Base-by-base conservation (phyloP, 1,284 basidiomycete genomes). In the Ustilago xerochloae region DNA sequence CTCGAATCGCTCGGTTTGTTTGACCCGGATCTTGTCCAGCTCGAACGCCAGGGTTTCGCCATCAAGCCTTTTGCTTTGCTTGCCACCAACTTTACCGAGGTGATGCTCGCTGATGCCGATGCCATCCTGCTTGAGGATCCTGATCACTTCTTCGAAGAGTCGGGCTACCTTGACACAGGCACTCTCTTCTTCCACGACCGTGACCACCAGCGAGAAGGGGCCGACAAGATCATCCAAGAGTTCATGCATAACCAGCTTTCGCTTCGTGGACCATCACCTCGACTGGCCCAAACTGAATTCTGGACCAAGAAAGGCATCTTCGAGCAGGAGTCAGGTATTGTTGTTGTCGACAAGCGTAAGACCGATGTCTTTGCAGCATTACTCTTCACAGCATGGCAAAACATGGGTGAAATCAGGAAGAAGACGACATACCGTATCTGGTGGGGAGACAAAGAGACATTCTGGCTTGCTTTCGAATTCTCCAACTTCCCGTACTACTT, bases 151-250 rank as follows among this genome's bases (percentile, higher is more conserved):
- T 76, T 74, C 18, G 65, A 74, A 32, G 70, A 72, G 28, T 45
- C 54, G 12, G 74, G 69, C 18, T 76, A 73, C 62, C 45, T 71
- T 18, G 69, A 76, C n/a, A 69, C 70, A 12, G 74, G 74, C 6
- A 76, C 74, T 28, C 63, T 76, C 36, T 76, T 76, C 51, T 76
- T 76, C 70, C 69, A 73, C 54, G 74, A 76, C 39, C 63, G 74
- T 13, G 74, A 76, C 26, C 69, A 76, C 30, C 49, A 52, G 7
- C 70, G 74, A 18, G n/a, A 53, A 18, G 73, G 73, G 2, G 73
- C 60, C 32, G 60, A 63, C 22, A 48, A 47, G 20, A 57, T 73
- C 10, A 57, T 76, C 15, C 56, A 69, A n/a, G 71, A 76, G 8
- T 76, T 73, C 41, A 69, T 76, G 69, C 52, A 36, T 57, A 65